Base-by-base conservation (phyloP, 768 basidiomycete species). In the Boletales sp. region DNA sequence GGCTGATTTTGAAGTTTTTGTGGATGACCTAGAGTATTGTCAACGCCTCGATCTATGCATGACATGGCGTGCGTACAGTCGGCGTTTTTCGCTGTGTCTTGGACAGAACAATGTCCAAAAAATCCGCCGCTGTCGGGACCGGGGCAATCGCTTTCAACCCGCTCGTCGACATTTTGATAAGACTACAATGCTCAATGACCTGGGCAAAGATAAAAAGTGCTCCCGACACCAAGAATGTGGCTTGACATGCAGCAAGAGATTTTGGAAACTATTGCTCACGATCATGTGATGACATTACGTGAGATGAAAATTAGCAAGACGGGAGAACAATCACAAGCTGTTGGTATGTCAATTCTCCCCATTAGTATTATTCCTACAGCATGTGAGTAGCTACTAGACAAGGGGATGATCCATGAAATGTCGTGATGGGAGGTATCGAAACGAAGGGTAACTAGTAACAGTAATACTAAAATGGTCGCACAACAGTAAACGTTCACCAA, bases 1-100 rank as follows among this genome's bases (percentile, higher is more conserved):
- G 87, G 58, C 92, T 94, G 70, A 99, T 99, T 77, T 99, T 97
- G 78, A 96, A 97, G 77, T 97, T 97, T 79, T 96, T 97, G 73
- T 97, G 96, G 67, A 98, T 97, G 58, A 94, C 93, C 90, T 92
- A 56, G 35, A 13, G 11, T 17, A 36, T 21, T 18, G 42, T 54
- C 36, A 44, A 35, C 25, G n/a, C n/a, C 46, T 36, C 30, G 48
- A 51, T 44, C 36, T 19, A 14, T 31, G 8, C 37, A 39, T 12
- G 8, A 34, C 15, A 44, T 12, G 37, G 30, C 4, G 5, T 28
- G 39, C 60, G 42, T 64, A 91, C 92, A 28, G 95, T 98, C 10
- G 95, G 95, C 21, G 95, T 98, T 77, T 97, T 97, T 63, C 95
- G 77, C 75, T 96, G 94, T 1, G 95, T 97, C 70, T 84, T 94